phyloP scores from a whole-genome alignment of 805 yeast species.

The Wickerhamomyces chambardii region DNA sequence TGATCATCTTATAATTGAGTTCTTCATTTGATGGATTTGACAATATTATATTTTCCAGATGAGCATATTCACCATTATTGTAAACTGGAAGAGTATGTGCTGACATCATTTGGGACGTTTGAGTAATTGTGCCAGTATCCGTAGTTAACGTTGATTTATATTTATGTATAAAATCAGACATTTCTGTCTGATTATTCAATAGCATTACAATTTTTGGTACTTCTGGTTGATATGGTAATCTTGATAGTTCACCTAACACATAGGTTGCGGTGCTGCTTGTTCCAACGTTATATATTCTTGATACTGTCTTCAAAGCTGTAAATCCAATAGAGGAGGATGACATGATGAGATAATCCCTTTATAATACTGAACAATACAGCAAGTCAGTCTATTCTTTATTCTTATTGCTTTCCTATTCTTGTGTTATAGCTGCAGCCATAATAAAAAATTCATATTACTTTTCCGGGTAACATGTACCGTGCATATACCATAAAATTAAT shows the following conservation, averaged over 20 bases:
- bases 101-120: conserved; percentile 19
- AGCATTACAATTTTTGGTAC: conserved; percentile 32
- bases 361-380: too few relatives aligned
- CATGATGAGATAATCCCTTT: too few relatives aligned
- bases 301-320: neutral
- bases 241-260: conserved; percentile 25
- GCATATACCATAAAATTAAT: too few relatives aligned
- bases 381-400: too few relatives aligned
- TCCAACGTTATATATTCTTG: neutral
- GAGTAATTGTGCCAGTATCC: neutral
- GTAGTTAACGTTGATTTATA: conserved; percentile 27
- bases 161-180: conserved; percentile 28
- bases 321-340: neutral
- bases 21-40: conserved; percentile 59
- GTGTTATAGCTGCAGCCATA: too few relatives aligned
- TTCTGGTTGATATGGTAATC: conserved; percentile 25
- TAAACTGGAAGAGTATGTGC: conserved; percentile 20
- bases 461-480: too few relatives aligned
- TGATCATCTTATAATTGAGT: conserved; percentile 45
- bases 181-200: conserved; percentile 30
- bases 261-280: conserved; percentile 29
- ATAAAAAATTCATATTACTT: too few relatives aligned
- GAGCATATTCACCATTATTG: conserved; percentile 19
- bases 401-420: too few relatives aligned
- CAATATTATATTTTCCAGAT: conserved; percentile 45